Evolutionary conservation across 2,329 filamentous ascomycete species (phyloP).

Genomic region (Fusarium domesticum): DNA sequence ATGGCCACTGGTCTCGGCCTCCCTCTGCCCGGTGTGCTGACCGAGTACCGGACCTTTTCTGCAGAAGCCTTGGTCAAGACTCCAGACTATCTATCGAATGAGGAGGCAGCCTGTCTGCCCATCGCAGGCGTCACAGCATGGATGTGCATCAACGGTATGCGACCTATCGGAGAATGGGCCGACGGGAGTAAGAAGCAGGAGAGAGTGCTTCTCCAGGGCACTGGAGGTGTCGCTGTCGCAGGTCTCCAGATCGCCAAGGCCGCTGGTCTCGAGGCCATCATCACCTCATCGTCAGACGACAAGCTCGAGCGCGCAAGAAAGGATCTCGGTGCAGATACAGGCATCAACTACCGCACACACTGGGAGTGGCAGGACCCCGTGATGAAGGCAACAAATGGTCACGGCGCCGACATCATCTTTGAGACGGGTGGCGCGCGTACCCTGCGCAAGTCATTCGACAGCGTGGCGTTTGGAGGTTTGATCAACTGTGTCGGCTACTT

Average conservation of each 20-base stretch:
- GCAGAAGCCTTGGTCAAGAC: conserved; percentile 53
- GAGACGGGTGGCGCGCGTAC: conserved; percentile 54
- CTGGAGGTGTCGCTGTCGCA: conserved; percentile 50
- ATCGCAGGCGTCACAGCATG: conserved; percentile 62
- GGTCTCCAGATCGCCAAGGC: conserved; percentile 55
- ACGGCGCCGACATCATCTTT: conserved; percentile 53
- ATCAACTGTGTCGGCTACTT: conserved; percentile 52
- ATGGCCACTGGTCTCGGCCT: conserved; percentile 58
- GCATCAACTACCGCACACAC: conserved; percentile 53
- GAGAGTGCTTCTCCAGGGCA: conserved; percentile 52
- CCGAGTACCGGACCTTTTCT: conserved; percentile 58
- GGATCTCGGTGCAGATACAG: conserved; percentile 49
- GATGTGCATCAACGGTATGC: conserved; percentile 62
- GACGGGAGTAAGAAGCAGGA: conserved; percentile 20
- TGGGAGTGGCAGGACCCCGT: conserved; percentile 52
- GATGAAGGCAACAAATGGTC: conserved; percentile 41
- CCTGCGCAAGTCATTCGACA: conserved; percentile 50
- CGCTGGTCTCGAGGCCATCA: conserved; percentile 48
- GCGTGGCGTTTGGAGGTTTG: conserved; percentile 52
- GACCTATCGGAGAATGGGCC: conserved; percentile 48
- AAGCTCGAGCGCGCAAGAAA: conserved; percentile 46
- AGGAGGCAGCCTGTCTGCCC: conserved; percentile 59
- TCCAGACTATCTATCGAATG: conserved; percentile 55
- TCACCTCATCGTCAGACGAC: conserved; percentile 53
- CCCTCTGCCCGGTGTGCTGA: conserved; percentile 56